phyloP scores from a whole-genome alignment of 2,329 filamentous ascomycete species.

The Epichloe scottii region DNA sequence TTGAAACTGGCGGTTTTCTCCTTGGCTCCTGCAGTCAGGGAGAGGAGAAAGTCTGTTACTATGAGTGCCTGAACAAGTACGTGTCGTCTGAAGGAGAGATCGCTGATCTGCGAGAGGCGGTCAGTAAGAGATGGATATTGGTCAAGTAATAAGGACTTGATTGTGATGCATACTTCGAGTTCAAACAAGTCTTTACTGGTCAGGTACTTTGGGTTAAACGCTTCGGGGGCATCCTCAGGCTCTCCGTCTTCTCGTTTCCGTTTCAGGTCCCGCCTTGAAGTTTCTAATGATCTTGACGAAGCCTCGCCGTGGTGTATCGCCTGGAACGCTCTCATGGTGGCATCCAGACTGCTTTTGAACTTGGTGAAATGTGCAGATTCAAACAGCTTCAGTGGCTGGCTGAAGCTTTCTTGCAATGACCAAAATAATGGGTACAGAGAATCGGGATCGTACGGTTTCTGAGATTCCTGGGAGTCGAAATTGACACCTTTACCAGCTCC shows the following conservation, averaged over 20 bases:
- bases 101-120: conserved; percentile 53
- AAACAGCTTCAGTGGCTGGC: conserved; percentile 76
- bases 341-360: conserved; percentile 68
- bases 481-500: conserved; percentile 27
- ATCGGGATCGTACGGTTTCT: conserved; percentile 52
- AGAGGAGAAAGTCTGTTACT: conserved; percentile 88
- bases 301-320: conserved; percentile 36
- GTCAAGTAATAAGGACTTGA: neutral
- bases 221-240: conserved; percentile 34
- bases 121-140: neutral
- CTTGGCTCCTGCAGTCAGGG: conserved; percentile 70
- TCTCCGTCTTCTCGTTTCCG: conserved; percentile 49
- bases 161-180: conserved; percentile 55
- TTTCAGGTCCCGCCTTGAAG: conserved; percentile 53
- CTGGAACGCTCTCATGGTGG: conserved; percentile 45
- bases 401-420: conserved; percentile 85
- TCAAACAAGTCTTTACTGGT: conserved; percentile 96
- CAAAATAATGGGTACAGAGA: conserved; percentile 85
- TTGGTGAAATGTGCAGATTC: conserved; percentile 57
- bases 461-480: conserved; percentile 28
- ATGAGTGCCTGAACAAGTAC: conserved; percentile 93
- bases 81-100: conserved; percentile 86
- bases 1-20: conserved; percentile 59
- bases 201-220: conserved; percentile 93
- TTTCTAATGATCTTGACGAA: conserved; percentile 43